Evolutionary conservation across 352 stramenopile species (phyloP), one percentile per base, ranked within the genome.

Genomic region (Phytopythium boreale): DNA sequence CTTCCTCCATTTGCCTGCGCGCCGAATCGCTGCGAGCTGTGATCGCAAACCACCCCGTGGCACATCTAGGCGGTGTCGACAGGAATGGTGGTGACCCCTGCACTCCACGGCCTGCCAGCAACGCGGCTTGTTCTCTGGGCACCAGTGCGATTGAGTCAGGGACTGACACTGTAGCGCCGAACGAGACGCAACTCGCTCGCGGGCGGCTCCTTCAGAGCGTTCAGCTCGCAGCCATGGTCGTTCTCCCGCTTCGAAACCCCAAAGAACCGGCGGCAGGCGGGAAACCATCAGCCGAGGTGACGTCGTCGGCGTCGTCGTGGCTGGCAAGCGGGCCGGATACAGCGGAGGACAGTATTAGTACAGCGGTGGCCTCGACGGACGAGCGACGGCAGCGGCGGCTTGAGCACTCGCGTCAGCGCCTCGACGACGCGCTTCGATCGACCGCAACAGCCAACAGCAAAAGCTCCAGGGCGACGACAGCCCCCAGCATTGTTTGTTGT

Each of bases 1-100:
- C 77, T 12, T 85, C 81, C 11, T 65, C 71, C 5, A 64, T 77
- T 10, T 87, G 81, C 56, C 67, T 80, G 10, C 68, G 68, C 0
- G 65, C 63, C 0, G 62, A 70, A 39, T 74, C 67, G 12, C 44
- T 53, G 3, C 70, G 70, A 36, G n/a, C 29, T 20, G 49, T 22
- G 29, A 56, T 63, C 46, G n/a, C 34, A 6, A 50, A 20, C 34
- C 55, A 36, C 3, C 20, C 36, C 0, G 10, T 50, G 43, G 17
- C 20, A 15, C 15, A n/a, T 26, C n/a, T 1, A 1, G 6, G 43
- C 8, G 11, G 20, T 14, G 9, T 10, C 4, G 43, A 50, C n/a
- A 20, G 41, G 9, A 22, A 9, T 47, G 19, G 19, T 17, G 43
- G 20, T 8, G 43, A 9, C 2, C 4, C 22, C 9, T 22, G 10